Evolutionary conservation across 202 grass and related monocot species (phyloP), one percentile per base, ranked within the genome.

Genomic region (Cymbopogon flexuosus): DNA sequence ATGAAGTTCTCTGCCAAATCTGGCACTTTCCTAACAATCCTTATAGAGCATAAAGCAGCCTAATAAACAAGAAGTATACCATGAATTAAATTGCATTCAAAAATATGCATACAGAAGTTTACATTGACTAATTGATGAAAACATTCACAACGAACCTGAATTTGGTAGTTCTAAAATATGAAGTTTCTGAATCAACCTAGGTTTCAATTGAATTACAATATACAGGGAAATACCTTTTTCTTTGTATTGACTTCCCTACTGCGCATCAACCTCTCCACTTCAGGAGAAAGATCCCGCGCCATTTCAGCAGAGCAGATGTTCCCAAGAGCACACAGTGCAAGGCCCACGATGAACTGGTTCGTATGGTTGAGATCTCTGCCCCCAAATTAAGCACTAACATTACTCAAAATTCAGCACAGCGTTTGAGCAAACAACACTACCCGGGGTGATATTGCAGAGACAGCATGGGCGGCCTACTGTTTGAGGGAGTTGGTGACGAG

Each of bases 241-340:
- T 92, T 97, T 40, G 89, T 94, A 76, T 98, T 94, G 61, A 71
- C 90, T 11, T 98, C 95, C 86, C 90, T 92, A 49, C 72, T 89
- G n/a, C 73, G 87, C 80, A 98, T 83, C 54, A 94, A 66, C 54
- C 64, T 94, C 88, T 98, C 95, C 30, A 98, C 95, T 86, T 98
- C 95, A 79, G 95, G 88, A 14, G 95, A 84, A 30, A 98, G 92
- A 82, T 98, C 95, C 45, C 95, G 86, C 4, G 95, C 95, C 95
- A 98, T 98, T 89, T 98, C 95, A 12, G 95, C 88, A 24, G 95
- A 98, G 78, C 95, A 98, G 74, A 97, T 97, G 81, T 97, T 97
- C 52, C 95, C 95, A 18, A 97, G 86, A 12, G 95, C 95, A 80
- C 95, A 97, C 58, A 97, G 66, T 1, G 92, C 95, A 40, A 97